Evolutionary conservation across 176 grass and related monocot genomes (phyloP), one percentile per base, ranked within the genome.

Genomic region (Carex parvula): DNA sequence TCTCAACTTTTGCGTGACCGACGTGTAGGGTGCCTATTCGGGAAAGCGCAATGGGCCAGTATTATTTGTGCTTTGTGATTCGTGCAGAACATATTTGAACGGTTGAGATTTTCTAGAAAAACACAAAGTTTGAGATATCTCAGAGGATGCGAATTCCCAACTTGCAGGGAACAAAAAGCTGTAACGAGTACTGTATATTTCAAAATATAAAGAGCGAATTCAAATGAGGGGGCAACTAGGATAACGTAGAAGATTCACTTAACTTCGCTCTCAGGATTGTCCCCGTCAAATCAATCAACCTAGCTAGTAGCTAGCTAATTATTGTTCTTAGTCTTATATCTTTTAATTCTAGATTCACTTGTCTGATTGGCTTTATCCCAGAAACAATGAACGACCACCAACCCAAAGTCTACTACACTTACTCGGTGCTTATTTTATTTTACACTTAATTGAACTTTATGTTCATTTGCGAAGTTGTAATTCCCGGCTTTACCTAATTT

Each of bases 211-310:
- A 75, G 20, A 75, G 46, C 5, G 71, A 75, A 60, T 81, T 81
- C 6, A 81, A 33, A 81, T 81, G 79, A 62, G 78, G 56, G 78
- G 78, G 5, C 55, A 80, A 80, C 8, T 21, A 81, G 7, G 79
- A 81, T 61, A 75, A 63, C 79, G 79, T 63, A 61, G 79, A 81
- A 62, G 22, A 54, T 22, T 62, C n/a, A 80, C 35, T 58, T 62
- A 42, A 81, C 18, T 62, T 81, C 32, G 0, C 57, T 81, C 35
- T 81, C 79, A 81, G 55, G 3, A 81, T 81, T 63, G 59, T 81
- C 30, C 35, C 79, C n/a, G 15, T 81, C 78, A 80, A 2, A 80
- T 80, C 78, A 80, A 80, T 39, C 13, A 41, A 56, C 11, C 0
- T 74, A 50, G 9, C 26, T 26, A 9, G 0, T 24, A 24, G 22